Evolutionary conservation across 805 yeast species (phyloP), one percentile per base, ranked within the genome.

Genomic region (Zygoascus tannicola): DNA sequence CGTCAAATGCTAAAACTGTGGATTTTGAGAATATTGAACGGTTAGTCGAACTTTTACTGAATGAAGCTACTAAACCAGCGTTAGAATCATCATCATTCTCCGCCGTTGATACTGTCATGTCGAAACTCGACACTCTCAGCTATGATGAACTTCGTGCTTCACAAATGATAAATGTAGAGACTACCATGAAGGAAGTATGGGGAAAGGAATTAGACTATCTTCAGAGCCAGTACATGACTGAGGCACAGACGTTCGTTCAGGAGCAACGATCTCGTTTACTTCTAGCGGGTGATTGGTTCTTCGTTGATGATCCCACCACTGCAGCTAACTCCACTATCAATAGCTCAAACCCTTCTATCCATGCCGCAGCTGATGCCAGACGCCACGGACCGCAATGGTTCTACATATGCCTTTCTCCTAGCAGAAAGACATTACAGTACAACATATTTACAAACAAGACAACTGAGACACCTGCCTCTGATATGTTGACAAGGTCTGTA

Each of bases 241-340:
- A 85, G 56, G 83, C 81, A 0, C 65, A 71, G 45, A 80, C 78
- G 32, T 83, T 82, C 57, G 86, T 85, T 14, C 74, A 75, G 45
- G 87, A 82, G 57, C 92, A 83, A 63, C 70, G 90, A 53, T 76
- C 81, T 38, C 62, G 82, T 45, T 80, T 78, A 56, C 63, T 85
- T 40, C 76, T 85, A 22, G 78, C 74, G 54, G 95, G 95, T 1
- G 73, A 83, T 2, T 85, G 94, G 94, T 88, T 82, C 12, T 81
- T 69, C 56, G 71, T 80, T 1, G 81, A 78, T 32, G 65, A 71
- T 42, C 86, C 82, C 22, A 21, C 47, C 52, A 16, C 26, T 5
- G 22, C 43, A 5, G 18, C 33, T 51, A 16, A 20, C 14, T 19
- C 41, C 36, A 40, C 38, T 5, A 23, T 41, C 1, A 20, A 19